Conservation (phyloP, 23 red algal species). For the Gracilariopsis chorda region DNA sequence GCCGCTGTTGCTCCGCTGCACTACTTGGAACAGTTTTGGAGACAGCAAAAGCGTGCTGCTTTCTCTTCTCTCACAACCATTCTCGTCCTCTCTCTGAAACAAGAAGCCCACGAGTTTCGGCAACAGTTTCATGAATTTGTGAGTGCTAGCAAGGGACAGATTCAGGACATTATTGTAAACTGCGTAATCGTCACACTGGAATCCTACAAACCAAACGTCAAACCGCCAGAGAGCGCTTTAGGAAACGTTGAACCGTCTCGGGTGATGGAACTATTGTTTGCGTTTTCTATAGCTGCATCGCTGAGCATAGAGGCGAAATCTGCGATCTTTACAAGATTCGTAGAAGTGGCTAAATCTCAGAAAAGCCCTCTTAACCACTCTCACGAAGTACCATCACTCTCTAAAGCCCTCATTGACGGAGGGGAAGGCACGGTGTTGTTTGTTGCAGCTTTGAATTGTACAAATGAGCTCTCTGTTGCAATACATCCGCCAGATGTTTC, state of each 20-base stretch:
- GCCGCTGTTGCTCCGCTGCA: background rate
- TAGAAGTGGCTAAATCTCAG: background rate
- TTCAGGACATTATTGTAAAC: constrained; percentile 1
- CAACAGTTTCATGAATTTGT: constrained; percentile 11
- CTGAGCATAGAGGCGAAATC: background rate
- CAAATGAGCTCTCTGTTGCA: constrained; percentile 6
- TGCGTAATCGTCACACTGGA: background rate
- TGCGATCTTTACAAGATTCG: constrained; percentile 1
- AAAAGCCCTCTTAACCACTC: background rate
- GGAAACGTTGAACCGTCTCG: background rate
- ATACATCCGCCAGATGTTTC: background rate
- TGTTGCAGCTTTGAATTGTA: constrained; percentile 21
- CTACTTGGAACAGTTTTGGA: constrained; percentile 33
- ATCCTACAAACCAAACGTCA: background rate
- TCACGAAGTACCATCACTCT: background rate
- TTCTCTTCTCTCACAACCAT: constrained; percentile 33
- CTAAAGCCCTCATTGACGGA: background rate
- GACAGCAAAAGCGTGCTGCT: constrained; percentile 9
- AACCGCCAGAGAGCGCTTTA: background rate
- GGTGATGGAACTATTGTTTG: constrained; percentile 44
- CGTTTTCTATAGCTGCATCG: background rate
- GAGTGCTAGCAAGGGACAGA: background rate
- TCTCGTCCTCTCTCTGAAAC: background rate
- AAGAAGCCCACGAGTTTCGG: constrained; percentile 1
- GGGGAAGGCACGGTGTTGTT: constrained; percentile 30